Evolutionary conservation across 768 basidiomycete species (phyloP).

Genomic region (Epithele typhae): DNA sequence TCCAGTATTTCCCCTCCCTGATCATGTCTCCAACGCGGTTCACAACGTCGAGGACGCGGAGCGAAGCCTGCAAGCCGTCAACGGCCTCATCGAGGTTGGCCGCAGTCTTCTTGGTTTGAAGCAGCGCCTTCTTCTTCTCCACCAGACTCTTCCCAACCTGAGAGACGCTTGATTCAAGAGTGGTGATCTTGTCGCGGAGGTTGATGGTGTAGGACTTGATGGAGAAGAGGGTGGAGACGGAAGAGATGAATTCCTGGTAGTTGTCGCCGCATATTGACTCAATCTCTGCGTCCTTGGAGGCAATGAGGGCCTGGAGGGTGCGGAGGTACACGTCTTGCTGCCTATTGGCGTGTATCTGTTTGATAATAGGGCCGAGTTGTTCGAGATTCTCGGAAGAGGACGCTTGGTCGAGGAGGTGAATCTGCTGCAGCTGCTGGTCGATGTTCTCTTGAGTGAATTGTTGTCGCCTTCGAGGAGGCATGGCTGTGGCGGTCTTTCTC

Average conservation of each 20-base stretch:
- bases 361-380: constrained; percentile 92
- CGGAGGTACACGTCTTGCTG: constrained; percentile 89
- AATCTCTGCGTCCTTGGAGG: constrained; percentile 94
- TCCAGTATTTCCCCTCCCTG: constrained; percentile 92
- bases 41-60: constrained; percentile 90
- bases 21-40: constrained; percentile 93
- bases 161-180: constrained; percentile 82
- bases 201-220: constrained; percentile 96
- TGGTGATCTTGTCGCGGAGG: constrained; percentile 87
- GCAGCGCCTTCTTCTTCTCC: constrained; percentile 87
- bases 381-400: constrained; percentile 93
- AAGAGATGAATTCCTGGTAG: constrained; percentile 96
- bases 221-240: constrained; percentile 92
- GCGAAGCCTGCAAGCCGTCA: constrained; percentile 88
- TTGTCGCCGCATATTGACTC: constrained; percentile 94
- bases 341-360: constrained; percentile 83
- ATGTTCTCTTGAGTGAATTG: constrained; percentile 79
- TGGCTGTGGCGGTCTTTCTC: constrained; percentile 31
- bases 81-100: constrained; percentile 95
- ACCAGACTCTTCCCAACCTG: constrained; percentile 84
- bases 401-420: constrained; percentile 82
- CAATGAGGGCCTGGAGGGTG: constrained; percentile 81
- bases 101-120: constrained; percentile 90
- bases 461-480: constrained; percentile 71
- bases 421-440: constrained; percentile 88